Evolutionary conservation across 2,329 filamentous ascomycete species (phyloP).

Genomic region (Stagonosporopsis vannaccii): DNA sequence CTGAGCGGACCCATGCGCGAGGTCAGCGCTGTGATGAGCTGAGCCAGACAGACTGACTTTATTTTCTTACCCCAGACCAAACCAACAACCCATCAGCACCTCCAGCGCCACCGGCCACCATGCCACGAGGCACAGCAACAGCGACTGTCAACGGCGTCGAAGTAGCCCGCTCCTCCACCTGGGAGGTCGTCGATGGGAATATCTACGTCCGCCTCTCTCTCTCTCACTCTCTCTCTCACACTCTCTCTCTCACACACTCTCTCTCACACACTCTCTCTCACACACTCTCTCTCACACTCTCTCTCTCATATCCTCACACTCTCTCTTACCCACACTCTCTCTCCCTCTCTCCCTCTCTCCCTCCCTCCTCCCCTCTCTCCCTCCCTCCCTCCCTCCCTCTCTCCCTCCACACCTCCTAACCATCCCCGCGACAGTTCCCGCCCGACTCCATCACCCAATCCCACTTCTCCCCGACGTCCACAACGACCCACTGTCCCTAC

Average conservation of each 20-base stretch:
- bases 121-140: slow-evolving; percentile 53
- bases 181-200: slow-evolving; percentile 66
- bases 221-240: not conserved
- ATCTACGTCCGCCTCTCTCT: slow-evolving; percentile 54
- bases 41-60: too few species aligned
- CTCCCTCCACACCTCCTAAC: not conserved
- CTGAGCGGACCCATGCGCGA: too few species aligned
- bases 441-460: slow-evolving; percentile 54
- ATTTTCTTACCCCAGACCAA: too few species aligned
- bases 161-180: slow-evolving; percentile 60
- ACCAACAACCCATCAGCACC: not conserved
- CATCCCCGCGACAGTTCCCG: slow-evolving; percentile 38
- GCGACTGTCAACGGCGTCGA: slow-evolving; percentile 59
- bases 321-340: too few species aligned
- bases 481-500: slow-evolving; percentile 62
- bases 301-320: too few species aligned
- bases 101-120: slow-evolving; percentile 6
- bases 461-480: slow-evolving; percentile 55
- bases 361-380: not conserved
- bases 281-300: not conserved
- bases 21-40: too few species aligned
- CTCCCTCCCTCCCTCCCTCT: not conserved
- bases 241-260: not conserved
- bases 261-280: not conserved
- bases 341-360: not conserved